Evolutionary conservation across 768 basidiomycete genomes (phyloP).

Genomic region (Rhizopogon rudus): DNA sequence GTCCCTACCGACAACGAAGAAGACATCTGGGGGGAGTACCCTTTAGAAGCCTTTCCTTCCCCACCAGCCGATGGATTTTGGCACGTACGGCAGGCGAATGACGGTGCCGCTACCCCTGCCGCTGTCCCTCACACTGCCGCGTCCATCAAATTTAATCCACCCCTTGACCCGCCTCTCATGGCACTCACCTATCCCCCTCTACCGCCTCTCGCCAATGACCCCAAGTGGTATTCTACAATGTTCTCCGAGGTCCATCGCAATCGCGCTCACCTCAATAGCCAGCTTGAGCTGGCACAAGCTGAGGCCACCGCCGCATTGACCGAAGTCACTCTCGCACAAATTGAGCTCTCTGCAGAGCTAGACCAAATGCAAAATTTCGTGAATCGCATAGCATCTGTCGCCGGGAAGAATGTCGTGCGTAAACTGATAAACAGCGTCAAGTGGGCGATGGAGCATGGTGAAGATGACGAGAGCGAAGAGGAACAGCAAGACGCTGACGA

Average conservation of each 20-base stretch:
- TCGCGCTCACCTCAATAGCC: constrained; percentile 14
- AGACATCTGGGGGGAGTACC: constrained; percentile 15
- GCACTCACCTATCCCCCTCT: constrained; percentile 21
- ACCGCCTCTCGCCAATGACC: constrained; percentile 21
- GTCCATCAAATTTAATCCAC: background rate
- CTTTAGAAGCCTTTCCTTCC: constrained; percentile 22
- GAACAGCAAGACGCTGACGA: background rate
- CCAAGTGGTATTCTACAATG: constrained; percentile 23
- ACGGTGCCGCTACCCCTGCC: constrained; percentile 1
- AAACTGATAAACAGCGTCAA: constrained; percentile 18
- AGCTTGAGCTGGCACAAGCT: constrained; percentile 10
- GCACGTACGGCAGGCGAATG: constrained; percentile 14
- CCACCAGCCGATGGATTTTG: constrained; percentile 22
- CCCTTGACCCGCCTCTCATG: constrained; percentile 24
- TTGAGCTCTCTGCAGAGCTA: constrained; percentile 20
- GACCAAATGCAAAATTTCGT: constrained; percentile 20
- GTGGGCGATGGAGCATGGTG: constrained; percentile 3
- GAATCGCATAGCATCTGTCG: constrained; percentile 17
- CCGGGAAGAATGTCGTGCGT: constrained; percentile 22
- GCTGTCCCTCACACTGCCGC: background rate
- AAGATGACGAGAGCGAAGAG: background rate
- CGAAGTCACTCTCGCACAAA: constrained; percentile 22
- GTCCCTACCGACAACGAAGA: background rate
- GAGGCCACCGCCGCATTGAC: constrained; percentile 19
- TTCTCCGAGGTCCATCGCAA: constrained; percentile 20